These are phyloP conservation scores for Moesziomyces globuligerus DNA, from an alignment of 1,284 basidiomycete genomes.

Conservation along the genomic window DNA sequence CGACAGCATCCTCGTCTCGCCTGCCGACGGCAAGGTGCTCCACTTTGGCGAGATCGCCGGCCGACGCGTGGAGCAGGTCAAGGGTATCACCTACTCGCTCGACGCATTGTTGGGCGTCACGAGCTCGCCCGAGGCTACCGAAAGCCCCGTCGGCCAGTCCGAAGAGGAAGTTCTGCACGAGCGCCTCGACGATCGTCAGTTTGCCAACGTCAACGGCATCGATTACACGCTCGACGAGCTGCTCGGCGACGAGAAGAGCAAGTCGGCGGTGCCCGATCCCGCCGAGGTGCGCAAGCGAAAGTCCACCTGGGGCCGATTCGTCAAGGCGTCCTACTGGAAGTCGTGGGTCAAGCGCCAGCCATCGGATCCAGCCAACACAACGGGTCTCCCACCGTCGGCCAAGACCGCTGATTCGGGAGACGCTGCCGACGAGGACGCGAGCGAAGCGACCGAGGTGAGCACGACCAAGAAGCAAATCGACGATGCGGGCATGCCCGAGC, in stretches of 20 bases:
- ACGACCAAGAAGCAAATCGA: slow-evolving; percentile 56
- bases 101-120: slow-evolving; percentile 78
- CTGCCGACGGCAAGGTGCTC: slow-evolving; percentile 90
- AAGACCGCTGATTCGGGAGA: slow-evolving; percentile 5
- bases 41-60: slow-evolving; percentile 90
- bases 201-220: slow-evolving; percentile 96
- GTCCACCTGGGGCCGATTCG: slow-evolving; percentile 30
- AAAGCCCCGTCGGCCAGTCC: slow-evolving; percentile 24
- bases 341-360: slow-evolving; percentile 22
- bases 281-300: slow-evolving; percentile 23
- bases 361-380: slow-evolving; percentile 15
- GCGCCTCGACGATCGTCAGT: slow-evolving; percentile 82
- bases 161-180: slow-evolving; percentile 16
- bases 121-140: slow-evolving; percentile 49
- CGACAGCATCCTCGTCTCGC: slow-evolving; percentile 81
- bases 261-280: slow-evolving; percentile 30
- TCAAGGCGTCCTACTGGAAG: slow-evolving; percentile 41
- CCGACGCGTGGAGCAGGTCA: slow-evolving; percentile 90
- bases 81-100: slow-evolving; percentile 93
- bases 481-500: slow-evolving; percentile 64
- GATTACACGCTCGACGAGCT: slow-evolving; percentile 90
- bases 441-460: slow-evolving; percentile 47
- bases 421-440: slow-evolving; percentile 36
- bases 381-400: slow-evolving; percentile 13
- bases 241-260: slow-evolving; percentile 50